A percentile compares a stretch with the other conserved stretches of the same genome.
Evolutionary conservation across 1,284 basidiomycete genomes (phyloP).

Genomic region (Trametes pubescens): DNA sequence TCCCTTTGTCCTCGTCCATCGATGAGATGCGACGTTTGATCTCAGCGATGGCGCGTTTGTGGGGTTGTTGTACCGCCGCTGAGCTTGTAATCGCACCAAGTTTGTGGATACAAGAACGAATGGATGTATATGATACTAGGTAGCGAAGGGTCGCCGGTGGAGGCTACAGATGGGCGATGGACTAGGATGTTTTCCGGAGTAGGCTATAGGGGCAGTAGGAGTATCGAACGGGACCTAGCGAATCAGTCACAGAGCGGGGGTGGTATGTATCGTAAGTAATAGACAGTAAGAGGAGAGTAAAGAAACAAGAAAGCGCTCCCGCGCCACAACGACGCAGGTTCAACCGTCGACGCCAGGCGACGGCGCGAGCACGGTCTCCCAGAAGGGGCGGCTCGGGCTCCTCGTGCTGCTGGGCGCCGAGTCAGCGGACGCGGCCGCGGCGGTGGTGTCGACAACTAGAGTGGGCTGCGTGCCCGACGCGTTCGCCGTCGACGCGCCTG

Average conservation of each 20-base stretch:
- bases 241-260: no score
- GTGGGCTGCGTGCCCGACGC: neutral
- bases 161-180: neutral
- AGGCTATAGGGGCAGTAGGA: no score
- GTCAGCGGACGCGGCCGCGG: neutral
- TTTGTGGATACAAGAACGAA: neutral
- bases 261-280: neutral
- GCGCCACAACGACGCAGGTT: neutral
- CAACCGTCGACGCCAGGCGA: neutral
- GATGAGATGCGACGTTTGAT: conserved; percentile 3
- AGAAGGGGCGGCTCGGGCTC: neutral
- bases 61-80: neutral
- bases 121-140: neutral
- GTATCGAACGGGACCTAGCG: no score
- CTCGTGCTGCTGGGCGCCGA: neutral
- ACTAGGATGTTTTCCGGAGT: no score
- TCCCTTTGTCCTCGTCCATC: conserved; percentile 6
- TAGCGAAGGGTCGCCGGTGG: neutral
- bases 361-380: conserved; percentile 6
- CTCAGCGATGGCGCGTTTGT: neutral
- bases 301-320: neutral
- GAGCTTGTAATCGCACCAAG: neutral
- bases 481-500: neutral
- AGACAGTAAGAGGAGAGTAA: neutral
- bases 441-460: neutral